Evolutionary conservation across 2,329 filamentous ascomycete genomes (phyloP).

Genomic region (Trichoderma atrobrunneum): DNA sequence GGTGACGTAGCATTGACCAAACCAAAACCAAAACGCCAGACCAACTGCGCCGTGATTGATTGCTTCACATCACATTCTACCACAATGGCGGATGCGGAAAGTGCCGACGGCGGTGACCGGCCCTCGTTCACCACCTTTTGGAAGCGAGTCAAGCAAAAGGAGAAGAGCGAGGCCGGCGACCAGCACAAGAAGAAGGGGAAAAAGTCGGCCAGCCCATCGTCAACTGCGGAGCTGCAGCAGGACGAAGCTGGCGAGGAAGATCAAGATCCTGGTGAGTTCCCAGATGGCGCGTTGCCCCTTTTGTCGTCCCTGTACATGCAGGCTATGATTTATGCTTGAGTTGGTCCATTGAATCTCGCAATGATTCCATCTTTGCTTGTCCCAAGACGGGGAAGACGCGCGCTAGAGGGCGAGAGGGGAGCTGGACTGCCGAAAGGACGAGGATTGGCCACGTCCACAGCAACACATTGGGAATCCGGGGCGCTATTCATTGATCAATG

Average conservation of each 20-base stretch:
- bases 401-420: background rate
- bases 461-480: background rate
- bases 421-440: background rate
- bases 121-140: conserved; percentile 50
- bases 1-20: background rate
- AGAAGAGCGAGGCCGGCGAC: background rate
- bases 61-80: background rate
- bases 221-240: background rate
- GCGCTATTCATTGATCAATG: background rate
- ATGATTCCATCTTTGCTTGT: background rate
- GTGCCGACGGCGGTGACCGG: conserved; percentile 23
- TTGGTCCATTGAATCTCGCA: background rate
- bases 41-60: background rate
- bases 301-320: background rate
- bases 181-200: conserved; percentile 2
- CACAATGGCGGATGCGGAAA: conserved; percentile 22
- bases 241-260: background rate
- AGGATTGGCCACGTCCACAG: background rate
- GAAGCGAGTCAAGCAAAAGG: conserved; percentile 43
- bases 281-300: conserved; percentile 2
- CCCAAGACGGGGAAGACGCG: background rate
- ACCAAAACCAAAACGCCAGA: background rate
- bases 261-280: background rate
- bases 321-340: conserved; percentile 5
- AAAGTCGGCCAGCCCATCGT: background rate